Conservation (phyloP, 2,329 filamentous ascomycete genomes). For the Penicillium frequentans region DNA sequence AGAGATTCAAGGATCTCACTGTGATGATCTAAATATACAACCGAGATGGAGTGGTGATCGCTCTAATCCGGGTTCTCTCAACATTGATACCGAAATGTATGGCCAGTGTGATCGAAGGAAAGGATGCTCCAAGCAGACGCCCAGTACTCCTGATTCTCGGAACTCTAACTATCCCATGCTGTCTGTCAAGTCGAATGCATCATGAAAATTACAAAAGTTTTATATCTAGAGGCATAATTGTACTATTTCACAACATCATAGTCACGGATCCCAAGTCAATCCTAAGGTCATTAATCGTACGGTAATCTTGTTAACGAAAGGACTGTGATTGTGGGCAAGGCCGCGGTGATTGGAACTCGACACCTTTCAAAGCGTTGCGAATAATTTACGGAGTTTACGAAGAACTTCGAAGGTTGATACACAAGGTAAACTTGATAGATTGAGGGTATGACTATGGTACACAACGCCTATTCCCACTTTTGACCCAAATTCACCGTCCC, state of each 20-base stretch:
- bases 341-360: no score
- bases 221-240: no score
- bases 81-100: neutral
- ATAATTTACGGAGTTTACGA: no score
- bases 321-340: no score
- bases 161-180: slow-evolving; percentile 5
- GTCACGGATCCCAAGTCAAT: no score
- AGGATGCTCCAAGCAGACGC: neutral
- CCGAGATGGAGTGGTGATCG: slow-evolving; percentile 10
- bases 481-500: neutral
- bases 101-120: neutral
- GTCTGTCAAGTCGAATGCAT: neutral
- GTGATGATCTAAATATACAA: slow-evolving; percentile 8
- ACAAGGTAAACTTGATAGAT: slow-evolving; percentile 3
- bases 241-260: no score
- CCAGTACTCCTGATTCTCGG: neutral
- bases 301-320: neutral
- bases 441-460: slow-evolving; percentile 3
- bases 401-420: neutral
- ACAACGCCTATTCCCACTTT: slow-evolving; percentile 4
- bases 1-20: neutral
- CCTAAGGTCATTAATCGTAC: neutral
- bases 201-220: neutral
- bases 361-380: neutral
- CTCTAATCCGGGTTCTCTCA: neutral